Base-by-base conservation (phyloP, 2,329 filamentous ascomycete species). In the Verticillium longisporum region DNA sequence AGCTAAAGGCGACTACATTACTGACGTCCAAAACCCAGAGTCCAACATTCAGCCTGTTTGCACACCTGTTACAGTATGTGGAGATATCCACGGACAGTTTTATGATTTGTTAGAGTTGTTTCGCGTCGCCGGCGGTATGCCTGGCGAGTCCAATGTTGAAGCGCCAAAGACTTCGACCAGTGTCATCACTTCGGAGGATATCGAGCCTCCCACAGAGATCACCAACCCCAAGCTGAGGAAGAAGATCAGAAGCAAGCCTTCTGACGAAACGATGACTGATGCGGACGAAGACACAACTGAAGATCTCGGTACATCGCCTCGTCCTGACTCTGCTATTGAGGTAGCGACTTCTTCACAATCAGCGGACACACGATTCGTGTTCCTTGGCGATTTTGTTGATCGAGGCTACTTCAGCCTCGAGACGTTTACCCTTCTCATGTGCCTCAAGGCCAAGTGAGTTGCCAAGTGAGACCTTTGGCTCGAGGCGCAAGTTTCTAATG, bases 41-140 rank as follows among this genome's bases (percentile, higher is more conserved):
- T 97, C 93, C 66, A 99, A 99, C 74, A 98, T 99, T 62, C 95
- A 98, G 74, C 95, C 95, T n/a, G 94, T 99, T 21, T 87, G 90
- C 60, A 97, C 95, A 0, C 95, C 95, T 6, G 95, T 99, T 65
- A 99, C 95, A 5, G 90, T 99, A 65, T 98, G 95, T 72, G 95
- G 95, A 72, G 95, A 99, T 73, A 98, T 99, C 65, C 95, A 99
- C 77, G 95, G 95, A 69, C 95, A 99, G 78, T 98, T 98, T 75
- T 98, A 99, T 78, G 95, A 99, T 75, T 83, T 99, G 10, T 86
- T 98, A 64, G 95, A 99, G 80, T 87, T 99, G 57, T 99, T 99
- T 77, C 89, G 93, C 60, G 94, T 99, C 50, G 92, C 94, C 56
- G 95, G 95, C 63, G 95, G 95, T 66, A 97, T 98, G 91, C 95